Evolutionary conservation across 2,329 filamentous ascomycete species (phyloP).

Genomic region (Hymenoscyphus scutula): DNA sequence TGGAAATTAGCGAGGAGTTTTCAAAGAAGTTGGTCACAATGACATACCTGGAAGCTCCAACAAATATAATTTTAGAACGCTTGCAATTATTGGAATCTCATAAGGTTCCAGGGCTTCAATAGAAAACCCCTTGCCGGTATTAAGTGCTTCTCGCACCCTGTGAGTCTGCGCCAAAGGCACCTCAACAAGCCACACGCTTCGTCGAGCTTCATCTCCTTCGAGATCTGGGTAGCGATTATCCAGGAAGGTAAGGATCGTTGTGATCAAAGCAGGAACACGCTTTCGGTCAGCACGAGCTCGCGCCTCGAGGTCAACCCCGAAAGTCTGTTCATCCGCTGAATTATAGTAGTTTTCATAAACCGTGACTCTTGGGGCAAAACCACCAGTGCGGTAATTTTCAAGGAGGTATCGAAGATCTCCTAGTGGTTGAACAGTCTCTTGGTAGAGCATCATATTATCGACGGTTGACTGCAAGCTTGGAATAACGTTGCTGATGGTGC

Average conservation of each 20-base stretch:
- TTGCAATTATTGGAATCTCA: constrained; percentile 91
- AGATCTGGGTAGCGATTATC: constrained; percentile 97
- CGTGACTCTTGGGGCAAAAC: constrained; percentile 84
- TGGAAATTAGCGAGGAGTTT: constrained; percentile 21
- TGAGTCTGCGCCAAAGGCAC: constrained; percentile 84
- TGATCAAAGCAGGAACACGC: constrained; percentile 88
- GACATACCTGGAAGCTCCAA: constrained; percentile 85
- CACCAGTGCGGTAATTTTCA: constrained; percentile 94
- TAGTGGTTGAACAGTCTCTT: constrained; percentile 94
- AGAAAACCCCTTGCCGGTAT: constrained; percentile 79
- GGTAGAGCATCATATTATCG: constrained; percentile 98
- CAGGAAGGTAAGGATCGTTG: constrained; percentile 88
- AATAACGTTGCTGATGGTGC: constrained; percentile 96
- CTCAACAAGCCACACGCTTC: constrained; percentile 91
- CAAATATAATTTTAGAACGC: constrained; percentile 88
- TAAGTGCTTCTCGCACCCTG: constrained; percentile 76
- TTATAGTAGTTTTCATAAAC: constrained; percentile 99
- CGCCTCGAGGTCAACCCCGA: constrained; percentile 96
- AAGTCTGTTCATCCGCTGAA: constrained; percentile 94
- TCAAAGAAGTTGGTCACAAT: not conserved
- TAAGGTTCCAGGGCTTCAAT: constrained; percentile 79
- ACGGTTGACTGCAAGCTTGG: constrained; percentile 93
- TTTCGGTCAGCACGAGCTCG: constrained; percentile 91
- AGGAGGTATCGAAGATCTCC: constrained; percentile 90
- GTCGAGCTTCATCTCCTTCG: constrained; percentile 89